Evolutionary conservation across 192 early-diverging fungal genomes (phyloP).

Genomic region (Backusella macrospora): DNA sequence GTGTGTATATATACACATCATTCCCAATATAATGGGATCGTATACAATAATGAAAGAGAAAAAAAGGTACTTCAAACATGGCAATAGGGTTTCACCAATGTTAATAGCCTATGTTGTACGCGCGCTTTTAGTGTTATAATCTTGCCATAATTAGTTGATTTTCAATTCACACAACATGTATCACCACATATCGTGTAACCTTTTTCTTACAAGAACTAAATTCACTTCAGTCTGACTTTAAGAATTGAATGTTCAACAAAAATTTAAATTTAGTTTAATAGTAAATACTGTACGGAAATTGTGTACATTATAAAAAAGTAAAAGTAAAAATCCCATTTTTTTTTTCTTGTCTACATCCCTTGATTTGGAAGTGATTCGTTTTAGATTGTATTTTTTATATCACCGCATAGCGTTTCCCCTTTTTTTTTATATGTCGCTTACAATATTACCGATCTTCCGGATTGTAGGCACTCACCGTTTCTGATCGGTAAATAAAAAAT

Average conservation of each 20-base stretch:
- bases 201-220: background rate
- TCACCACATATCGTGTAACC: conserved; percentile 6
- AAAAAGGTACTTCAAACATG: background rate
- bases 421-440: background rate
- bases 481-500: background rate
- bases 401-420: background rate
- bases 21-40: background rate
- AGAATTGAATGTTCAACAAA: no score
- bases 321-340: no score
- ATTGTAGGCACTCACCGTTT: background rate
- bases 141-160: background rate
- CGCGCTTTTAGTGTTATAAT: background rate
- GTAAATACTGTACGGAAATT: no score
- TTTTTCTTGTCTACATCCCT: no score
- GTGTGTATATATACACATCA: background rate
- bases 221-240: no score
- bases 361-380: background rate
- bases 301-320: no score
- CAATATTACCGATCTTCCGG: background rate
- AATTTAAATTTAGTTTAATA: no score
- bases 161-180: conserved; percentile 1
- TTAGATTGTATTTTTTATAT: background rate
- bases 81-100: conserved; percentile 15
- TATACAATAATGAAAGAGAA: background rate
- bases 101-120: background rate